A percentile compares a stretch with the other conserved stretches of the same genome.
Evolutionary conservation across 257 asterid genomes (phyloP).

Genomic region (Jacaranda mimosifolia): DNA sequence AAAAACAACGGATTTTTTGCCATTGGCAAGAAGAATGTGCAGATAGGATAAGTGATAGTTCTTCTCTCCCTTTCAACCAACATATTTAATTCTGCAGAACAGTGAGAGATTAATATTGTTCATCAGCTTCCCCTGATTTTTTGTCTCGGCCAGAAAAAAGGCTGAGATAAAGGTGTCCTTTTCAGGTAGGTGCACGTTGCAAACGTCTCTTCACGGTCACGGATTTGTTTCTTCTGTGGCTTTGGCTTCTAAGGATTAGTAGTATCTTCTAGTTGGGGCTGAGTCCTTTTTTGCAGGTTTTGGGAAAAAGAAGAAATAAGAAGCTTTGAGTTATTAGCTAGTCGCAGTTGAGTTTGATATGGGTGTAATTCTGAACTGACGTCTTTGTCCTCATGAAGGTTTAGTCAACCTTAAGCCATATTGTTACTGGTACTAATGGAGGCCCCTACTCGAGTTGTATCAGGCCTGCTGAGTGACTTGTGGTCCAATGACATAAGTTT

Average conservation of each 20-base stretch:
- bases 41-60: background rate
- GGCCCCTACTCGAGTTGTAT: no score
- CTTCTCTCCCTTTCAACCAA: conserved; percentile 1
- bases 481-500: no score
- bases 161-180: background rate
- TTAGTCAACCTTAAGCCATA: no score
- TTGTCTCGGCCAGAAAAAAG: background rate
- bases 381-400: no score
- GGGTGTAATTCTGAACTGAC: no score
- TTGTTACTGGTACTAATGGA: no score
- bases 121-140: conserved; percentile 4
- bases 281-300: background rate
- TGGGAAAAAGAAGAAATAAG: background rate
- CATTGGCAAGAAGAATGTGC: no score
- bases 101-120: background rate
- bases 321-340: background rate
- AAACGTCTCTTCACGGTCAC: conserved; percentile 23
- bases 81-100: background rate
- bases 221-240: background rate
- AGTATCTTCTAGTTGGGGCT: background rate
- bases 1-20: no score
- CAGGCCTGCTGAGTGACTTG: no score
- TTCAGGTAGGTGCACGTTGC: background rate
- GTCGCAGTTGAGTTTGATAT: background rate
- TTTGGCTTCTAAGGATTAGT: background rate